These are phyloP conservation scores for Ceratobasidium sp. DNA, from an alignment of 1,284 basidiomycete species.

Conservation along the genomic window DNA sequence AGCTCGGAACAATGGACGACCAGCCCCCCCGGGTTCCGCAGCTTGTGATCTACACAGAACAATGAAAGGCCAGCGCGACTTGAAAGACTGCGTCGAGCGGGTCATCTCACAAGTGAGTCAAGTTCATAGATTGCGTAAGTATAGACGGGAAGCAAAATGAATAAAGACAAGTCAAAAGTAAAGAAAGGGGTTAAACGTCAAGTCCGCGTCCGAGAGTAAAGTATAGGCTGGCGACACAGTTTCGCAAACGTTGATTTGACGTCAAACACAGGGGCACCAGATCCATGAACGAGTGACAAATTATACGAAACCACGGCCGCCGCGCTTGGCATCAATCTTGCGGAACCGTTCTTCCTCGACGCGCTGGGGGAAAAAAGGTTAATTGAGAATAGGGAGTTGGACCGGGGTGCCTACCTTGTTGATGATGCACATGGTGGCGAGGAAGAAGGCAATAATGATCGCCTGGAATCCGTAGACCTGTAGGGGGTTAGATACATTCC, in stretches of 20 bases:
- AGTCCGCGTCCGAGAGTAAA: conserved; percentile 5
- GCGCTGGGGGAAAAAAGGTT: conserved; percentile 56
- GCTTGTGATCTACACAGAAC: too few species aligned
- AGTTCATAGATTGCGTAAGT: too few species aligned
- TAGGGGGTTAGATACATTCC: neutral
- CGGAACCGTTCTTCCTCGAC: conserved; percentile 80
- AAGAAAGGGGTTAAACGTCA: conserved; percentile 14
- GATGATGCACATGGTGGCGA: conserved; percentile 82
- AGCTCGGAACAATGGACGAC: too few species aligned
- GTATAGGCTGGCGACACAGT: conserved; percentile 19
- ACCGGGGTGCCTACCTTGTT: conserved; percentile 63
- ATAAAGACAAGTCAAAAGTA: conserved; percentile 21
- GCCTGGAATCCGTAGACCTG: conserved; percentile 80
- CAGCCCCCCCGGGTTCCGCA: too few species aligned
- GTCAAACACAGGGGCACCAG: neutral
- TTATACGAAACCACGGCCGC: conserved; percentile 83
- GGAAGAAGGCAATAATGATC: conserved; percentile 72
- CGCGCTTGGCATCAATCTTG: conserved; percentile 84
- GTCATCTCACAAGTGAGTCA: too few species aligned
- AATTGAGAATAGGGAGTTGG: conserved; percentile 36
- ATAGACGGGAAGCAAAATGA: neutral
- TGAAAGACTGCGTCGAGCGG: too few species aligned
- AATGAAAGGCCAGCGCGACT: too few species aligned
- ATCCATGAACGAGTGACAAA: neutral
- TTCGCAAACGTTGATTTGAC: neutral